Evolutionary conservation across 2,329 filamentous ascomycete genomes (phyloP).

Genomic region (Xylaria sp.): DNA sequence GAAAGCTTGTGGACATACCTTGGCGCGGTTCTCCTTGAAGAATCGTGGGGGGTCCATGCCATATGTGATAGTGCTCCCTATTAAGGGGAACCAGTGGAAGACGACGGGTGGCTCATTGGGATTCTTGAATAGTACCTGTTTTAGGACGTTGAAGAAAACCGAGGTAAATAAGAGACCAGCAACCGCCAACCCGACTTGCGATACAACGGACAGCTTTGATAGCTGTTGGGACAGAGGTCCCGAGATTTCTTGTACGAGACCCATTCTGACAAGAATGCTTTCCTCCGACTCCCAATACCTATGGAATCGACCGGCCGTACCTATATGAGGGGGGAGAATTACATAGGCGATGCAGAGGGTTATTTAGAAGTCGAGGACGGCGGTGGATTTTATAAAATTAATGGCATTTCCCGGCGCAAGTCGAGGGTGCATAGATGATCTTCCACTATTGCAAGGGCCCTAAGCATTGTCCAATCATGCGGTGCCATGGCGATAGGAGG

Average conservation of each 20-base stretch:
- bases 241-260: slow-evolving; percentile 58
- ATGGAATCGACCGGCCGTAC: slow-evolving; percentile 2
- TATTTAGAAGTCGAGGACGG: slow-evolving; percentile 6
- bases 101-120: slow-evolving; percentile 81
- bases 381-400: slow-evolving; percentile 25
- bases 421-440: not conserved
- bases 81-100: slow-evolving; percentile 80
- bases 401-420: slow-evolving; percentile 1
- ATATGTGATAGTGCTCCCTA: slow-evolving; percentile 92
- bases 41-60: slow-evolving; percentile 93
- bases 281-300: slow-evolving; percentile 15
- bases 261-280: slow-evolving; percentile 50
- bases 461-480: slow-evolving; percentile 25
- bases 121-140: slow-evolving; percentile 81
- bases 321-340: not conserved
- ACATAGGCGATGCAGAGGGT: not conserved
- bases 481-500: slow-evolving; percentile 14
- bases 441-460: not conserved
- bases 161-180: slow-evolving; percentile 55
- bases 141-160: slow-evolving; percentile 78
- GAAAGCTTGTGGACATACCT: slow-evolving; percentile 58
- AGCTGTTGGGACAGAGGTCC: slow-evolving; percentile 58
- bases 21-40: slow-evolving; percentile 76
- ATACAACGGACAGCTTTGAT: slow-evolving; percentile 52
- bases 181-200: slow-evolving; percentile 55